Evolutionary conservation across 148 eudicot species (phyloP).

Genomic region (Selenicereus undatus): DNA sequence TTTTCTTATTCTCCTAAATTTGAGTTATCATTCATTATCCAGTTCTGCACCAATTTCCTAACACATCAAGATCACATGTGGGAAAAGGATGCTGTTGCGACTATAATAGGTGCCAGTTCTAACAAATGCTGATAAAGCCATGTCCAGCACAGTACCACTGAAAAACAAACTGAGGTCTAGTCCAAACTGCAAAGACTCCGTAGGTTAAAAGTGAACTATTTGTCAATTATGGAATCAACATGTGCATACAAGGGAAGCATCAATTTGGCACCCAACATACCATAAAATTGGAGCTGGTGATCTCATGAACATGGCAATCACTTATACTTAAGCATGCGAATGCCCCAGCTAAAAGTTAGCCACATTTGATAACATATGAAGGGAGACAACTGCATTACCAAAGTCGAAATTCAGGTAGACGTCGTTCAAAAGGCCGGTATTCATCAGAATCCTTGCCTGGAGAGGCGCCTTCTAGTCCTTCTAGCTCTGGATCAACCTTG

Average conservation of each 20-base stretch:
- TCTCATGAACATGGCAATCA: not conserved
- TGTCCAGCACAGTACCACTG: not conserved
- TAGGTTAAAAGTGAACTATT: not conserved
- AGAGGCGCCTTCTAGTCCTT: conserved; percentile 56
- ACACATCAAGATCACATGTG: not conserved
- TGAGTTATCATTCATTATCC: not conserved
- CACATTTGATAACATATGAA: not conserved
- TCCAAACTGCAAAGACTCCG: not conserved
- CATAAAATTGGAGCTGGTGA: not conserved
- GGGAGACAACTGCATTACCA: conserved; percentile 39
- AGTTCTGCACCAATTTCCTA: not conserved
- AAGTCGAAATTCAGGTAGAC: conserved; percentile 76
- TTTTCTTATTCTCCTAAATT: not conserved
- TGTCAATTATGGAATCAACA: not conserved
- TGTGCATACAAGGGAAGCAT: not conserved
- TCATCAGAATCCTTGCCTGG: conserved; percentile 69
- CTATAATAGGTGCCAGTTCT: not conserved
- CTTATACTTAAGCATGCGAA: not conserved
- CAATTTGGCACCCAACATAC: not conserved
- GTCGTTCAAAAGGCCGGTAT: conserved; percentile 73
- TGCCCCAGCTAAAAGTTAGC: not conserved
- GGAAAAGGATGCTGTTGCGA: not conserved
- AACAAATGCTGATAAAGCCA: not conserved
- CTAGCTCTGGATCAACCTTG: conserved; percentile 71
- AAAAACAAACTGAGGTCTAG: not conserved